Conservation (phyloP, 768 basidiomycete species). For the Boletus speciosus region DNA sequence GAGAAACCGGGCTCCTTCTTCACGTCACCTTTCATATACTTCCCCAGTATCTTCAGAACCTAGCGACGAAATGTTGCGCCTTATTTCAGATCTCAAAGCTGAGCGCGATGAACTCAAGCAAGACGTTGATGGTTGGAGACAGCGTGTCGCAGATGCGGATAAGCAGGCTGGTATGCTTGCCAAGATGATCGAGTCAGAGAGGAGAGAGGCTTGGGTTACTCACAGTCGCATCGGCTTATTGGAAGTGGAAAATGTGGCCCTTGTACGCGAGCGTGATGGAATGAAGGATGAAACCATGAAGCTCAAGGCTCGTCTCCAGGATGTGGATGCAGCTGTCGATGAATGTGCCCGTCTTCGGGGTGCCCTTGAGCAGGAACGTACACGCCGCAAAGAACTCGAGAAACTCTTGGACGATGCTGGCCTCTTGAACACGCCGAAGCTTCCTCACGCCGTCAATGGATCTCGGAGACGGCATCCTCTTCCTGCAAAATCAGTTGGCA, state of each 20-base stretch:
- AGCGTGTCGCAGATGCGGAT: conserved; percentile 72
- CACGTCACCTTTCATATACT: conserved; percentile 48
- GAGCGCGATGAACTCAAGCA: conserved; percentile 87
- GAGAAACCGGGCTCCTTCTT: conserved; percentile 41
- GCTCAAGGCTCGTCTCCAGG: conserved; percentile 31
- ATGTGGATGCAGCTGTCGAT: conserved; percentile 22
- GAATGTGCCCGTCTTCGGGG: conserved; percentile 27
- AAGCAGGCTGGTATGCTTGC: conserved; percentile 62
- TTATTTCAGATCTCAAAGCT: conserved; percentile 74
- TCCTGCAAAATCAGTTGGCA: conserved; percentile 22
- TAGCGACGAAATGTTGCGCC: conserved; percentile 73
- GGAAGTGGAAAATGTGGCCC: conserved; percentile 48
- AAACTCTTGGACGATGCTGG: conserved; percentile 45
- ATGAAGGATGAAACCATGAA: conserved; percentile 29
- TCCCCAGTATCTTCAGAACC: conserved; percentile 44
- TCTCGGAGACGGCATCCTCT: conserved; percentile 14
- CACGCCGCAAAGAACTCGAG: conserved; percentile 47
- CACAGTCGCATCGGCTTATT: conserved; percentile 64
- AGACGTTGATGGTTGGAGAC: conserved; percentile 86
- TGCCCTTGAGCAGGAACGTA: conserved; percentile 40
- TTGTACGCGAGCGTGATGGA: conserved; percentile 28
- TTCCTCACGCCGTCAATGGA: conserved; percentile 14
- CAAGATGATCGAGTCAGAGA: conserved; percentile 70
- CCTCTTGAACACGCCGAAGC: conserved; percentile 45
- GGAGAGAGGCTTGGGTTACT: conserved; percentile 82